These are phyloP conservation scores for Rhodosporidiobolus sp. DNA, from an alignment of 768 basidiomycete species.

Conservation along the genomic window DNA sequence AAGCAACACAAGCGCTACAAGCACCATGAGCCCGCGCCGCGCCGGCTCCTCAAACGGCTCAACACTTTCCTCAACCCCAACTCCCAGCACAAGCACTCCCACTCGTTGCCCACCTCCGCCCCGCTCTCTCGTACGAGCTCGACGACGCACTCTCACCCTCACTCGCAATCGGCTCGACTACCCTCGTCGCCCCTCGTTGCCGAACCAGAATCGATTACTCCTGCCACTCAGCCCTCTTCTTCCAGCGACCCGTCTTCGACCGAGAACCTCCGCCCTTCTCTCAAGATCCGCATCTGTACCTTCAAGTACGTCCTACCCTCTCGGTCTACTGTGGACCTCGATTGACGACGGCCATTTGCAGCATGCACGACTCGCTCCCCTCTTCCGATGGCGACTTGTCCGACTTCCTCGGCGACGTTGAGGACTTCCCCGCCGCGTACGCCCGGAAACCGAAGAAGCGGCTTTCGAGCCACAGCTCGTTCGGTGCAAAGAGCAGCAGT, in stretches of 20 bases:
- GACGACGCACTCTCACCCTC: neutral
- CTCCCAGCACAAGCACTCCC: neutral
- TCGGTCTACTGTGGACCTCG: too few species aligned
- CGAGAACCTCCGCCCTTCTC: neutral
- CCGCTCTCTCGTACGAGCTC: neutral
- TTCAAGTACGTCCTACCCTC: slow-evolving; percentile 21
- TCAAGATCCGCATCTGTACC: slow-evolving; percentile 40
- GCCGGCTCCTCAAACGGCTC: slow-evolving; percentile 4
- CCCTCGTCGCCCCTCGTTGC: neutral
- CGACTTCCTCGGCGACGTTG: slow-evolving; percentile 41
- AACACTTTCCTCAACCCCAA: slow-evolving; percentile 17
- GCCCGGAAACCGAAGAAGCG: slow-evolving; percentile 6
- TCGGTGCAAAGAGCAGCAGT: slow-evolving; percentile 19
- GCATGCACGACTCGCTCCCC: slow-evolving; percentile 41
- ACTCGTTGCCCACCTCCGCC: slow-evolving; percentile 1
- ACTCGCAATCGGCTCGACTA: neutral
- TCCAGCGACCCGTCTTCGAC: neutral
- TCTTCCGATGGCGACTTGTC: slow-evolving; percentile 37
- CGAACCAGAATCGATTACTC: neutral
- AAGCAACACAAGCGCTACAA: slow-evolving; percentile 8
- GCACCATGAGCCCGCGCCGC: slow-evolving; percentile 19
- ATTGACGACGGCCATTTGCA: too few species aligned
- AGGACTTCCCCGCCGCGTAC: neutral
- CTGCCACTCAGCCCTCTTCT: neutral
- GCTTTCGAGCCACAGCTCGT: slow-evolving; percentile 13